Base-by-base conservation (phyloP, 2,329 filamentous ascomycete genomes). In the Nemania serpens region DNA sequence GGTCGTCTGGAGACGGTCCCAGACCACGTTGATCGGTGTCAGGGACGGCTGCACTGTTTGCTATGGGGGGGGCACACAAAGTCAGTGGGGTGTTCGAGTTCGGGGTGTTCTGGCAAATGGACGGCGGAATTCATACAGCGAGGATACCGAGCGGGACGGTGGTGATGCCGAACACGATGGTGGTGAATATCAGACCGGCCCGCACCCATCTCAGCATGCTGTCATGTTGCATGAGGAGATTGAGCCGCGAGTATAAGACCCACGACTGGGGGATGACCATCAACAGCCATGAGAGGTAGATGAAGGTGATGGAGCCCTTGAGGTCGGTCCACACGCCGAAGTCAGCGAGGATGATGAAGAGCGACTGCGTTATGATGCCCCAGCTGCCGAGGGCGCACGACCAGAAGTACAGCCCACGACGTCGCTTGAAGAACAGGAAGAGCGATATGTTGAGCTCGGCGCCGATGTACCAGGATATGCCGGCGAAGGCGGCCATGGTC, bases 401-500 rank as follows among this genome's bases (percentile, higher is more conserved):
- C 73, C 73, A 75, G 59, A 75, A 75, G 55, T 75, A 75, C 3
- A 74, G 54, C 1, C 73, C 72, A n/a, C 65, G 66, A 12, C 71
- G 65, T 12, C 69, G 67, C 53, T 73, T 73, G 67, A 75, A 75
- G 47, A 70, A 64, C 15, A 71, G 11, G 58, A 74, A 71, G 2
- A 75, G 64, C 20, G 70, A 71, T 1, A 69, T 48, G 64, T 69
- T 72, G 60, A 74, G 68, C 58, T 75, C 73, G 42, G 64, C 61
- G n/a, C 70, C 71, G 58, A 73, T 69, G 59, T 70, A 75, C 67
- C 71, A 75, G 18, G 75, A 72, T 46, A 76, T 73, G 55, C 73
- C 75, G 9, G 65, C 69, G 50, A 77, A 77, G 56, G 73, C 75
- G 43, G 74, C 72, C 60, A 77, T 75, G 53, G 69, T 69, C 71